A percentile compares a stretch with the other conserved stretches of the same genome.
Evolutionary conservation across 768 basidiomycete species (phyloP).

Genomic region (Trametes maxima): DNA sequence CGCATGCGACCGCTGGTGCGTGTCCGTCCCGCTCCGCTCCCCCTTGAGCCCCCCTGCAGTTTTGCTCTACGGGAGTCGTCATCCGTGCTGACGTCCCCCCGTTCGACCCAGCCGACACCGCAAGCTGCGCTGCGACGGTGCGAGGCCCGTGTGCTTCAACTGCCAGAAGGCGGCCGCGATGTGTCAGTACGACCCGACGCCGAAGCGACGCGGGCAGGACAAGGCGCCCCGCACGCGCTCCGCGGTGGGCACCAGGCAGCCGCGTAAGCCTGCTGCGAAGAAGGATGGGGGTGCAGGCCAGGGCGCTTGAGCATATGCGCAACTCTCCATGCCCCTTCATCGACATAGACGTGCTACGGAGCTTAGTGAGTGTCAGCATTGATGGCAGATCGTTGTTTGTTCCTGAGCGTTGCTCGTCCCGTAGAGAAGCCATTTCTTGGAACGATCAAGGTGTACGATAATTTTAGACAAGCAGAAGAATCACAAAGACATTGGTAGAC

Average conservation of each 20-base stretch:
- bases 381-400: too few relatives aligned
- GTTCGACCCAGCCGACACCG: slow-evolving; percentile 25
- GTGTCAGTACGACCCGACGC: slow-evolving; percentile 12
- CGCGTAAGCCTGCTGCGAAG: slow-evolving; percentile 22
- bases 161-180: slow-evolving; percentile 9
- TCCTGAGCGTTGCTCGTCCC: too few relatives aligned
- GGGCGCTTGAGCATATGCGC: too few relatives aligned
- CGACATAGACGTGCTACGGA: neutral
- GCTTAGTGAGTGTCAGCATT: neutral
- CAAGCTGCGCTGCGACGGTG: slow-evolving; percentile 23
- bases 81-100: neutral
- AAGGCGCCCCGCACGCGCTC: slow-evolving; percentile 21
- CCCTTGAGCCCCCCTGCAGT: neutral
- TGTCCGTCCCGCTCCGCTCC: neutral
- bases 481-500: too few relatives aligned
- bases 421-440: neutral
- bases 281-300: slow-evolving; percentile 1
- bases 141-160: slow-evolving; percentile 16
- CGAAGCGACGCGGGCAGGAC: slow-evolving; percentile 22
- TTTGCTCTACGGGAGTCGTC: too few relatives aligned
- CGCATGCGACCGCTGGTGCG: slow-evolving; percentile 21
- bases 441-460: neutral
- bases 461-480: too few relatives aligned
- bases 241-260: slow-evolving; percentile 32
- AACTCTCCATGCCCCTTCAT: too few relatives aligned